Conservation (phyloP, 164 flowering plant species). For the Umbilicus rupestris region DNA sequence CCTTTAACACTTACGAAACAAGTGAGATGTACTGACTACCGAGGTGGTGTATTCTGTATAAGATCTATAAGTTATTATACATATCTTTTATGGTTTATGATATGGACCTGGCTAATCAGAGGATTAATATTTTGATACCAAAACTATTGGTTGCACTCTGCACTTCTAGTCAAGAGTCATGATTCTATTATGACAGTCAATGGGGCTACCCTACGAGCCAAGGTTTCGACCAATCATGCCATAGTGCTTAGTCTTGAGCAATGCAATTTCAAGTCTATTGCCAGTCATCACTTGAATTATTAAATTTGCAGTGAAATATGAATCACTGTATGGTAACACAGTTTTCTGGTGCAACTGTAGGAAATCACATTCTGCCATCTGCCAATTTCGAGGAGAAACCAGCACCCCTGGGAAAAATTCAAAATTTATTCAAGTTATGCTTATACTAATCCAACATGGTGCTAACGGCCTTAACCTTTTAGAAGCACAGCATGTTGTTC, state of each 20-base stretch:
- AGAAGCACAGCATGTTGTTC: conserved; percentile 91
- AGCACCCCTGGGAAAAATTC: conserved; percentile 18
- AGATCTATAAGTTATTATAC: too few relatives aligned
- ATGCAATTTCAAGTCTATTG: too few relatives aligned
- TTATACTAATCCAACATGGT: conserved; percentile 82
- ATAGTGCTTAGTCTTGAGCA: too few relatives aligned
- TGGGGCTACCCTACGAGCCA: too few relatives aligned
- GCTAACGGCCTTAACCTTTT: conserved; percentile 95
- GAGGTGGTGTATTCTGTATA: too few relatives aligned
- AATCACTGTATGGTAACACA: not conserved
- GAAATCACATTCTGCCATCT: conserved; percentile 70
- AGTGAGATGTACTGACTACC: not conserved
- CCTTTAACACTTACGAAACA: not conserved
- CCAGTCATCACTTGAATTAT: too few relatives aligned
- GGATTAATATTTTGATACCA: not conserved
- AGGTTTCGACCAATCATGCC: too few relatives aligned
- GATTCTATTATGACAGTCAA: too few relatives aligned
- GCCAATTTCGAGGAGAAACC: conserved; percentile 52
- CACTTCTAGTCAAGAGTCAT: not conserved
- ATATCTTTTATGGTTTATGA: not conserved
- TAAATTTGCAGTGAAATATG: not conserved
- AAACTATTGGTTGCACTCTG: not conserved
- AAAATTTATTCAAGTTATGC: conserved; percentile 50
- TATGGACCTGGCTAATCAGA: not conserved
- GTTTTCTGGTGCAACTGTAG: conserved; percentile 24